Conservation (phyloP, 1,139 yeast species). For the Magnusiomyces starmeri region DNA sequence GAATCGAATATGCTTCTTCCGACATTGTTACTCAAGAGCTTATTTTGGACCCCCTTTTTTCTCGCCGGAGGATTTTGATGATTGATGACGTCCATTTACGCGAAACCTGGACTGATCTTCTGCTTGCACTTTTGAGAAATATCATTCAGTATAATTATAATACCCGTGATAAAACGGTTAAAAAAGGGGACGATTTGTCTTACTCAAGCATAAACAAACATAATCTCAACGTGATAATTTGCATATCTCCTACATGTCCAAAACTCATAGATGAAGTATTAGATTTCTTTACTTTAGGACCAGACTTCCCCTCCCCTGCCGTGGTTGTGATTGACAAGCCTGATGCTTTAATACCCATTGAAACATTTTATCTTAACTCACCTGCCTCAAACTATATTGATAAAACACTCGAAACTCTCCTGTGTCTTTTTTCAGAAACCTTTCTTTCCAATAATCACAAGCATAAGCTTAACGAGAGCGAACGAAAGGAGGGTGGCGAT, state of each 20-base stretch:
- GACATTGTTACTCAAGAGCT: slow-evolving; percentile 72
- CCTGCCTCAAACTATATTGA: slow-evolving; percentile 76
- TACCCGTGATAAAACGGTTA: slow-evolving; percentile 41
- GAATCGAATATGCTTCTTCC: slow-evolving; percentile 67
- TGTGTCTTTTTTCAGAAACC: slow-evolving; percentile 42
- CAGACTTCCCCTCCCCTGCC: slow-evolving; percentile 17
- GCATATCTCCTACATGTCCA: slow-evolving; percentile 5
- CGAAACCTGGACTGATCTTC: slow-evolving; percentile 65
- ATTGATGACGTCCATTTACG: slow-evolving; percentile 91
- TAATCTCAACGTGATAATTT: slow-evolving; percentile 9
- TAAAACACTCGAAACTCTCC: slow-evolving; percentile 63
- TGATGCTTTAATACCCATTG: slow-evolving; percentile 47
- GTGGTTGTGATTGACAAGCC: slow-evolving; percentile 5
- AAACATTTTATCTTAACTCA: slow-evolving; percentile 57
- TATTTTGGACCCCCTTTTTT: slow-evolving; percentile 53
- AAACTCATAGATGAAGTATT: slow-evolving; percentile 28
- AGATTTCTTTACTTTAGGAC: slow-evolving; percentile 41
- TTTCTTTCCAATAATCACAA: slow-evolving; percentile 51
- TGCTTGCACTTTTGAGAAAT: slow-evolving; percentile 62
- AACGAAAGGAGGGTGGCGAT: slow-evolving; percentile 77
- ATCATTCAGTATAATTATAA: slow-evolving; percentile 49
- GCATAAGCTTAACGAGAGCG: slow-evolving; percentile 34
- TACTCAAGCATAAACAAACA: too few relatives aligned
- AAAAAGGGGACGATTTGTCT: neutral
- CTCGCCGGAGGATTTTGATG: slow-evolving; percentile 60